Base-by-base conservation (phyloP, 2,329 filamentous ascomycete species). In the Fusarium hostae region DNA sequence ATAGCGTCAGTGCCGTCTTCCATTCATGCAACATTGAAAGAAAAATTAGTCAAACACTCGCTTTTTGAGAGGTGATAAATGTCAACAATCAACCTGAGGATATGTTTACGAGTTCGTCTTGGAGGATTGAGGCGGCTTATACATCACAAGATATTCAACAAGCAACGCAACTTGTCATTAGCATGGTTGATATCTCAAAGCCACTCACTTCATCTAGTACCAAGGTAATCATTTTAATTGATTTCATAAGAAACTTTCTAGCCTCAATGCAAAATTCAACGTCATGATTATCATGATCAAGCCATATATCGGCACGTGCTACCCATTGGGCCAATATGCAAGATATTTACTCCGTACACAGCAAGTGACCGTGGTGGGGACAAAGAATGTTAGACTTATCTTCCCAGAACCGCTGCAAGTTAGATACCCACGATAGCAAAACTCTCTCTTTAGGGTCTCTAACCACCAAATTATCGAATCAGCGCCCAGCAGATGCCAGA, bases 381-480 rank as follows among this genome's bases (percentile, higher is more conserved):
- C 30, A 32, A 43, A 57, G 52, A 60, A 71, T 20, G 64, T 37
- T 64, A 54, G 28, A 32, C 15, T 48, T 48, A 30, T 40, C 50
- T 59, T 47, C 54, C 47, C 26, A 55, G 40, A 22, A 39, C 43
- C 41, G 51, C 52, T 58, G 32, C 57, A 70, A 61, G 22, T 48
- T 32, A 48, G 45, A 22, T 48, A 32, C 45, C 44, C 28, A 43
- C 24, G 26, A 48, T 43, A 47, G 37, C 44, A 57, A 41, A 48
- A 44, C 35, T 57, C 61, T 35, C 35, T 41, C 37, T 37, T 58
- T 74, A 75, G 74, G 74, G 74, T 64, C 68, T 63, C 48, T 61
- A 66, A 74, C 71, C 60, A 57, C 50, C 55, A 48, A 48, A 61
- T 45, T 54, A 62, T 62, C 75, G 75, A 76, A 76, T 76, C 75